These are phyloP conservation scores for Saccharomycopsis schoenii DNA, from an alignment of 805 yeast genomes.

Conservation along the genomic window DNA sequence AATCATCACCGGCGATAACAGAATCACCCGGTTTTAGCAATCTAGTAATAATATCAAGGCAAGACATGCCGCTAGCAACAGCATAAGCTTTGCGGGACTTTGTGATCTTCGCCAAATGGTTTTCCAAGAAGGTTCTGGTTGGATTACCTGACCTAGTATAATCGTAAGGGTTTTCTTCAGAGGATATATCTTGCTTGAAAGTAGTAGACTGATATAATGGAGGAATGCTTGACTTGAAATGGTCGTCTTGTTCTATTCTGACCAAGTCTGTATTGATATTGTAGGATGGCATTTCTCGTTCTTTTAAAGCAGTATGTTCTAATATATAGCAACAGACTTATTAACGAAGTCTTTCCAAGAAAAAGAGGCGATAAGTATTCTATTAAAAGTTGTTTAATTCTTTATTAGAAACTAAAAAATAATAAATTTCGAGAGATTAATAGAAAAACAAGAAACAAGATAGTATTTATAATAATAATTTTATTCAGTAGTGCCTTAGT, in stretches of 20 bases:
- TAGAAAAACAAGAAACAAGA: background rate
- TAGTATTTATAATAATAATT: background rate
- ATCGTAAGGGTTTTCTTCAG: slow-evolving; percentile 69
- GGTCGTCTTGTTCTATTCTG: slow-evolving; percentile 50
- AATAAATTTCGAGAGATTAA: background rate
- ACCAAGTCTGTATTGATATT: slow-evolving; percentile 65
- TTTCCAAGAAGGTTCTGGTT: slow-evolving; percentile 71
- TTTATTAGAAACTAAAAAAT: background rate
- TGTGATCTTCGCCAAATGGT: slow-evolving; percentile 70
- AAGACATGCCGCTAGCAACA: slow-evolving; percentile 89
- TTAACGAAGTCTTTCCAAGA: no score
- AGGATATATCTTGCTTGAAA: slow-evolving; percentile 69
- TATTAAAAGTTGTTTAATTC: no score
- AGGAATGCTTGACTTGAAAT: slow-evolving; percentile 69
- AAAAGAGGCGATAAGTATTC: no score
- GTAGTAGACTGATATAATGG: slow-evolving; percentile 95
- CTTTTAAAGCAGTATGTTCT: background rate
- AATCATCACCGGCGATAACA: slow-evolving; percentile 88
- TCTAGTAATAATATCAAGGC: slow-evolving; percentile 75
- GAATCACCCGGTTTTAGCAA: slow-evolving; percentile 74
- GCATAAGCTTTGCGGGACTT: slow-evolving; percentile 64
- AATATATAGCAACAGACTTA: no score
- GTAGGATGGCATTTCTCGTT: slow-evolving; percentile 23
- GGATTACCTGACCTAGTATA: slow-evolving; percentile 94
- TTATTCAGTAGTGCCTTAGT: background rate